Evolutionary conservation across 192 early-diverging fungal genomes (phyloP).

Genomic region (Gryganskiella cystojenkinii): DNA sequence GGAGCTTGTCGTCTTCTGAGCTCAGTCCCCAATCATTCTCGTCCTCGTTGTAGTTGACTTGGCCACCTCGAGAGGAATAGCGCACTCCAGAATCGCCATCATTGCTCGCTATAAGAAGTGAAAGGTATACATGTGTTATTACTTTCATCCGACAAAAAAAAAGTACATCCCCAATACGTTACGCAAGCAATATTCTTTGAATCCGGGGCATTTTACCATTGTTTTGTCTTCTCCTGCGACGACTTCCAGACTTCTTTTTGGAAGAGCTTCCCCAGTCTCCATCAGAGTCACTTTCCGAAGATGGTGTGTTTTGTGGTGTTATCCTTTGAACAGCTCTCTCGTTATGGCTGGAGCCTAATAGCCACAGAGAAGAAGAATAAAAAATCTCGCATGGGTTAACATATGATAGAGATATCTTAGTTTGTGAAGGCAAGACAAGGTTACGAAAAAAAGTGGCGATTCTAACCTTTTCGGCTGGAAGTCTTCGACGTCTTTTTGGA

Average conservation of each 20-base stretch:
- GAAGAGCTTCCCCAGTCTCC: constrained; percentile 40
- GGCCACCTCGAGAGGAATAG: constrained; percentile 46
- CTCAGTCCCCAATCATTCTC: constrained; percentile 52
- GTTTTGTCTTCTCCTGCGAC: constrained; percentile 18
- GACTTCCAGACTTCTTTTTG: constrained; percentile 24
- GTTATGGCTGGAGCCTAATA: constrained; percentile 21
- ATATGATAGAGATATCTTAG: background rate
- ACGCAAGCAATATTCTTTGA: too few species aligned
- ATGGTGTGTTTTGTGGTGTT: constrained; percentile 35
- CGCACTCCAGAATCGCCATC: constrained; percentile 35
- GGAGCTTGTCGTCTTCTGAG: constrained; percentile 50
- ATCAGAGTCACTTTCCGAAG: constrained; percentile 44
- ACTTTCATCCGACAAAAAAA: background rate
- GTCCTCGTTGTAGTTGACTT: constrained; percentile 53
- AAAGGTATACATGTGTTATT: background rate
- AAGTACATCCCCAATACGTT: background rate
- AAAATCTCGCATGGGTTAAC: background rate
- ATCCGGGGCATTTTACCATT: too few species aligned
- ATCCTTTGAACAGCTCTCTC: constrained; percentile 22
- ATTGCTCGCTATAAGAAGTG: constrained; percentile 14
- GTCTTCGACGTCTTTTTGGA: constrained; percentile 54
- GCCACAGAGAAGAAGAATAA: background rate
- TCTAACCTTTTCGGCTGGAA: constrained; percentile 43
- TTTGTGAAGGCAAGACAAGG: too few species aligned
- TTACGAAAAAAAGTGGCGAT: too few species aligned